These are phyloP conservation scores for Ambispora gerdemannii DNA, from an alignment of 192 early-diverging fungal genomes.

Conservation along the genomic window DNA sequence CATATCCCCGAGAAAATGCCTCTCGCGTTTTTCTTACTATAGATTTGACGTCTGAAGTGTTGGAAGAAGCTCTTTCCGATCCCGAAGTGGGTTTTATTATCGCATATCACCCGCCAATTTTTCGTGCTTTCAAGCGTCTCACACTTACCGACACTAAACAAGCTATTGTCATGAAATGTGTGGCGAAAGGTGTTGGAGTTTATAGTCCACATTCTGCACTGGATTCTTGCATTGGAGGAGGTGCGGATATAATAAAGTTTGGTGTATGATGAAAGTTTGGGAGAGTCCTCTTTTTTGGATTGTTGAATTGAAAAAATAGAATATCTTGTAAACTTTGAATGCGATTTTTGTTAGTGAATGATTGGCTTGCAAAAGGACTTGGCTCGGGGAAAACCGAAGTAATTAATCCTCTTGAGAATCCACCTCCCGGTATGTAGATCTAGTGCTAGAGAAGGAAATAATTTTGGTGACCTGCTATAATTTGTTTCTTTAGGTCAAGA, in stretches of 20 bases:
- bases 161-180: conserved; percentile 73
- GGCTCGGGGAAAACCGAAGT: conserved; percentile 42
- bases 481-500: conserved; percentile 45
- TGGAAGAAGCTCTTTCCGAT: conserved; percentile 74
- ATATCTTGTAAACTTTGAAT: too few species aligned
- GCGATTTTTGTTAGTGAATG: too few species aligned
- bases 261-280: neutral
- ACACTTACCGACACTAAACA: conserved; percentile 74
- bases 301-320: too few species aligned
- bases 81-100: conserved; percentile 81
- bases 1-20: conserved; percentile 59
- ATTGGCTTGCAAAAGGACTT: conserved; percentile 82
- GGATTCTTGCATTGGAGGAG: conserved; percentile 75
- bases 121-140: conserved; percentile 76
- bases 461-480: neutral
- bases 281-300: neutral
- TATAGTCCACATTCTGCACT: conserved; percentile 90
- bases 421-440: conserved; percentile 46
- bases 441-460: neutral
- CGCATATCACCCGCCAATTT: conserved; percentile 93
- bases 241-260: conserved; percentile 28
- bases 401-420: conserved; percentile 44
- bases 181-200: conserved; percentile 82
- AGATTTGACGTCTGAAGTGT: conserved; percentile 77
- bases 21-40: conserved; percentile 84